phyloP scores from a whole-genome alignment of 2,329 filamentous ascomycete genomes.

The Cyphellophora europaea region DNA sequence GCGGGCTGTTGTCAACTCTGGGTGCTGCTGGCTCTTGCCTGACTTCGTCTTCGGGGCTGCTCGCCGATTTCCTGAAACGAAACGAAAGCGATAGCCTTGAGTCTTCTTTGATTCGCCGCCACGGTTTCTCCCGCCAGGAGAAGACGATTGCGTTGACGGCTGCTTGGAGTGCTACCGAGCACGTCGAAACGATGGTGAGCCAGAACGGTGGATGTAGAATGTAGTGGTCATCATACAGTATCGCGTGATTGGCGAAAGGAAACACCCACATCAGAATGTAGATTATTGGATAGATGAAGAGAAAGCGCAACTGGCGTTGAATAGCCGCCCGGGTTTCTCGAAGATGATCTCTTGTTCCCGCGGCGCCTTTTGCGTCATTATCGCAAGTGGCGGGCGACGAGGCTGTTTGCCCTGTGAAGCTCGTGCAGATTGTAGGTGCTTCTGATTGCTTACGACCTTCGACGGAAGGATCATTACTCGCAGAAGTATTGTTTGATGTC shows the following conservation, averaged over 20 bases:
- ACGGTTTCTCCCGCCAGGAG: constrained; percentile 60
- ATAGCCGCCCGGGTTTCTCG: constrained; percentile 46
- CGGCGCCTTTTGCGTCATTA: neutral
- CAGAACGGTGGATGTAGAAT: constrained; percentile 45
- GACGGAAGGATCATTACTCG: neutral
- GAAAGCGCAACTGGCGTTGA: constrained; percentile 57
- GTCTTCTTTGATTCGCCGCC: constrained; percentile 30
- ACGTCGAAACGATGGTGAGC: constrained; percentile 45
- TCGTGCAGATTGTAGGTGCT: neutral
- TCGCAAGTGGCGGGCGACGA: neutral
- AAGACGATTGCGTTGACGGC: constrained; percentile 61
- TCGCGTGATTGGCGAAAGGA: constrained; percentile 57
- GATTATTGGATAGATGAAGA: constrained; percentile 67
- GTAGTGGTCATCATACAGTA: constrained; percentile 47
- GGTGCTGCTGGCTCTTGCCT: neutral
- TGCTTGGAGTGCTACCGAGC: constrained; percentile 57
- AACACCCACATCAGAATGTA: constrained; percentile 66
- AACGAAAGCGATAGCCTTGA: neutral
- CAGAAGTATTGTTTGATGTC: neutral
- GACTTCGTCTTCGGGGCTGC: neutral
- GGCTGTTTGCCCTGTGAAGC: neutral
- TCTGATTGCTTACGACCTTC: neutral
- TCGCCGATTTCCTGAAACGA: neutral
- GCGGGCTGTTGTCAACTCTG: constrained; percentile 1
- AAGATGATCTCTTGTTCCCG: constrained; percentile 9